phyloP scores from a whole-genome alignment of 2,329 filamentous ascomycete species.

The Neophaeococcomyces aloes region DNA sequence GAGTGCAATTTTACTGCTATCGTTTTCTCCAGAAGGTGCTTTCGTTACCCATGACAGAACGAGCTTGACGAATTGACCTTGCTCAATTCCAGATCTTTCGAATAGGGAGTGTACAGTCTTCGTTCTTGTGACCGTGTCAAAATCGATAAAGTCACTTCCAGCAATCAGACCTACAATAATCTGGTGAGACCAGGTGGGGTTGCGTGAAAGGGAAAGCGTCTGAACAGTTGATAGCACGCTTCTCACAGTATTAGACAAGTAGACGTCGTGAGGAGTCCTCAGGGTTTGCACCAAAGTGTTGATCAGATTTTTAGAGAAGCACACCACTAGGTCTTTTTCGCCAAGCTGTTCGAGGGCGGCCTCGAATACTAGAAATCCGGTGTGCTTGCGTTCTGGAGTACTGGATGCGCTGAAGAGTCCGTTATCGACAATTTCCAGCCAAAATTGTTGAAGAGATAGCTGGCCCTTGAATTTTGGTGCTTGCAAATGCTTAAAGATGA shows the following conservation, averaged over 20 bases:
- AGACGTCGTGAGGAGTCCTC: constrained; percentile 59
- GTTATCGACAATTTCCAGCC: constrained; percentile 77
- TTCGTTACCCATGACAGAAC: constrained; percentile 9
- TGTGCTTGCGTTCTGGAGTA: constrained; percentile 81
- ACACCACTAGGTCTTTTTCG: constrained; percentile 40
- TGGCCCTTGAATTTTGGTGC: constrained; percentile 29
- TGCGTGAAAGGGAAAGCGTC: constrained; percentile 32
- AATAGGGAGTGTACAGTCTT: constrained; percentile 13
- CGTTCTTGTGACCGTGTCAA: constrained; percentile 75
- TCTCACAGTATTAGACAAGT: constrained; percentile 66
- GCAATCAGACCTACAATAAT: constrained; percentile 44
- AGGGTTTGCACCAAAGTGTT: constrained; percentile 74
- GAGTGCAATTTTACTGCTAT: not conserved
- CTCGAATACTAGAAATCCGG: constrained; percentile 79
- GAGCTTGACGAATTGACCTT: constrained; percentile 3
- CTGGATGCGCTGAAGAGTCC: constrained; percentile 72
- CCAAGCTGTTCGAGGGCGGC: constrained; percentile 54
- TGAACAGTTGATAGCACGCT: constrained; percentile 66
- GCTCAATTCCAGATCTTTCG: constrained; percentile 4
- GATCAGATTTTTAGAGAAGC: constrained; percentile 79
- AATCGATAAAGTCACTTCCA: constrained; percentile 39
- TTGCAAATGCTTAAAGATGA: constrained; percentile 48
- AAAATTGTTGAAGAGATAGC: constrained; percentile 60
- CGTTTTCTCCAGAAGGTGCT: not conserved
- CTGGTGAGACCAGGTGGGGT: constrained; percentile 33